phyloP scores from a whole-genome alignment of 768 basidiomycete species.

The Leccinum subgranulosum region DNA sequence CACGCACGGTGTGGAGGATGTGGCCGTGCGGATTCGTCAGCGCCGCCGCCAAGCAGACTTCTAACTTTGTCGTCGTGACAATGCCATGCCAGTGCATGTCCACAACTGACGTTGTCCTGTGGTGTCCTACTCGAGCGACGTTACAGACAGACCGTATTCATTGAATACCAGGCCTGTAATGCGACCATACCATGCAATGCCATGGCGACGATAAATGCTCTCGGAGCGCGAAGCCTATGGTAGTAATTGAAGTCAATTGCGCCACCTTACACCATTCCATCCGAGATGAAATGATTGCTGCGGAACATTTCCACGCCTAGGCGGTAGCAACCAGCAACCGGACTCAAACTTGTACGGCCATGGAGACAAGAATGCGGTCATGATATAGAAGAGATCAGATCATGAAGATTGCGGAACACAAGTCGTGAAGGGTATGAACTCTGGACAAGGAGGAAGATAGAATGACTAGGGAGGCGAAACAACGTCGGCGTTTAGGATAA shows the following conservation, averaged over 20 bases:
- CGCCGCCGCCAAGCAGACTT: not conserved
- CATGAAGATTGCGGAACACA: slow-evolving; percentile 37
- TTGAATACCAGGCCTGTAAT: not conserved
- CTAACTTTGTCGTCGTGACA: not conserved
- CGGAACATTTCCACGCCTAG: slow-evolving; percentile 9
- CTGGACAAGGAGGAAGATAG: slow-evolving; percentile 20
- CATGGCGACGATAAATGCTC: not conserved
- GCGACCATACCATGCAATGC: not conserved
- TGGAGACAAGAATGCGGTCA: slow-evolving; percentile 2
- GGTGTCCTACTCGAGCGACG: not conserved
- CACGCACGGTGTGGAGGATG: not conserved
- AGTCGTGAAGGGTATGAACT: slow-evolving; percentile 38
- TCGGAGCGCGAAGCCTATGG: not conserved
- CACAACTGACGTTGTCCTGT: not conserved
- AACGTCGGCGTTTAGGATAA: slow-evolving; percentile 22
- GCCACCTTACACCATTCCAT: not conserved
- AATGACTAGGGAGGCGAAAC: slow-evolving; percentile 16
- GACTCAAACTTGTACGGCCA: not conserved
- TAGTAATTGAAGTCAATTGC: too few relatives aligned
- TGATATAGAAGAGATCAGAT: slow-evolving; percentile 31
- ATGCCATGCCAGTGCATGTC: not conserved
- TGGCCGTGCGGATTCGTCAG: not conserved
- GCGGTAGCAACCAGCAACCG: slow-evolving; percentile 17
- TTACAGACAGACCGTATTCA: not conserved
- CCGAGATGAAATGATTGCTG: slow-evolving; percentile 6